Evolutionary conservation across 2,329 filamentous ascomycete genomes (phyloP), one percentile per base, ranked within the genome.

Genomic region (Fusarium nanum): DNA sequence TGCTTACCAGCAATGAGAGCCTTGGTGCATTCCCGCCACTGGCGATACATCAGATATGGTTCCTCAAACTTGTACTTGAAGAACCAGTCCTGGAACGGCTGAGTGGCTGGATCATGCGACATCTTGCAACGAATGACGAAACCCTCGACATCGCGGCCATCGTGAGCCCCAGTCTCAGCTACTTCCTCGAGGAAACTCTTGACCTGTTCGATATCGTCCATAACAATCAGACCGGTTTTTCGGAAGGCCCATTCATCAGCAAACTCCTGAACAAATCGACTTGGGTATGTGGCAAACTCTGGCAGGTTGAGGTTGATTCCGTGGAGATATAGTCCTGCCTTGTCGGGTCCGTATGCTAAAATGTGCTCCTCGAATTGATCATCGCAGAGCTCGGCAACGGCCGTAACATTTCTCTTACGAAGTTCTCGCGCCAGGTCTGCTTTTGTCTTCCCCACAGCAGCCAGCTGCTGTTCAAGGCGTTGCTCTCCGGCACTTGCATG

Each of bases 41-140:
- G 96, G 25, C 96, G 90, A 81, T 98, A 99, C 93, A 99, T 97
- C 65, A 99, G 84, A 78, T 99, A 99, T 1, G 96, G 96, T 82
- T 99, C 96, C 77, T 99, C 96, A 65, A 99, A 99, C 83, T 99
- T 99, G 88, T 94, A 99, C 81, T 99, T 99, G 90, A 99, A 99
- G 81, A 99, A 99, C 96, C 96, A 99, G 79, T 99, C 94, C n/a
- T 88, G 83, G 78, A 90, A 96, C 1, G 88, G 86, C 3, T 79
- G 79, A 16, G 79, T 77, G 2, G 80, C 82, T 1, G 83, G 83
- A 28, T 89, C 80, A n/a, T 81, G 76, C 18, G 85, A 83, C 84
- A 84, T 89, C 82, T 89, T 93, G 86, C 96, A 98, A 59, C 96
- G 91, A 73, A 99, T 92, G 60, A 99, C 96, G 74, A 99, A 99